Percentiles rank a stretch among this genome's conserved stretches.
Conservation (phyloP, 495 filamentous ascomycete genomes). For the Hypoxylon intermedium region DNA sequence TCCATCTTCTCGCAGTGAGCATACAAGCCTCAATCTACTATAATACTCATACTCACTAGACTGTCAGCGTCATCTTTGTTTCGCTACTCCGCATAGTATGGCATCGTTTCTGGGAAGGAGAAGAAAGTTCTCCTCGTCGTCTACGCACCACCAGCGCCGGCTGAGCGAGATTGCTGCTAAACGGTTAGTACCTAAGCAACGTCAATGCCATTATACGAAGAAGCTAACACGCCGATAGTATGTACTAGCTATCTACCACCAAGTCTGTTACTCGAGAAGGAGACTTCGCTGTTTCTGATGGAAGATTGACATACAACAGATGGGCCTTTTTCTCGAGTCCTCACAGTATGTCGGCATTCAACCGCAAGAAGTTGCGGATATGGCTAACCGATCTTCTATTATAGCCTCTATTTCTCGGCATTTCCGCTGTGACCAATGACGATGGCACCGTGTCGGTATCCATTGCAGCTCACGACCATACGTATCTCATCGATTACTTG, state of each 20-base stretch:
- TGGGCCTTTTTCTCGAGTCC: constrained; percentile 51
- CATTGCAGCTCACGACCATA: constrained; percentile 76
- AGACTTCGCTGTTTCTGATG: background rate
- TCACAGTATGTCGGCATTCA: constrained; percentile 48
- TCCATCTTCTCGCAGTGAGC: background rate
- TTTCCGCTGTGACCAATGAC: constrained; percentile 61
- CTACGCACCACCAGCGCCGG: constrained; percentile 24
- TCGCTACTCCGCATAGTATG: constrained; percentile 15
- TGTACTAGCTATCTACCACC: background rate
- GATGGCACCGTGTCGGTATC: constrained; percentile 62
- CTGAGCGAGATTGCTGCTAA: constrained; percentile 33
- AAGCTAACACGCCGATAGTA: constrained; percentile 24
- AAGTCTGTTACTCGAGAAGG: background rate
- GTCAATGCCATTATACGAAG: background rate
- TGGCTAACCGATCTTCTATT: constrained; percentile 24
- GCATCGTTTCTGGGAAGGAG: constrained; percentile 23
- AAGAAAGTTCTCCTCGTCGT: constrained; percentile 32
- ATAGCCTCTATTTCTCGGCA: constrained; percentile 70
- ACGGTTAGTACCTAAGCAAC: constrained; percentile 34
- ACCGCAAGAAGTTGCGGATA: background rate
- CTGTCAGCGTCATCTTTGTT: constrained; percentile 3
- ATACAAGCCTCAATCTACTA: background rate
- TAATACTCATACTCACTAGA: constrained; percentile 6
- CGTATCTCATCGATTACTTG: constrained; percentile 79
- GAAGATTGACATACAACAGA: constrained; percentile 37